phyloP scores from a whole-genome alignment of 805 yeast genomes.

The Myxozyma melibiosi region DNA sequence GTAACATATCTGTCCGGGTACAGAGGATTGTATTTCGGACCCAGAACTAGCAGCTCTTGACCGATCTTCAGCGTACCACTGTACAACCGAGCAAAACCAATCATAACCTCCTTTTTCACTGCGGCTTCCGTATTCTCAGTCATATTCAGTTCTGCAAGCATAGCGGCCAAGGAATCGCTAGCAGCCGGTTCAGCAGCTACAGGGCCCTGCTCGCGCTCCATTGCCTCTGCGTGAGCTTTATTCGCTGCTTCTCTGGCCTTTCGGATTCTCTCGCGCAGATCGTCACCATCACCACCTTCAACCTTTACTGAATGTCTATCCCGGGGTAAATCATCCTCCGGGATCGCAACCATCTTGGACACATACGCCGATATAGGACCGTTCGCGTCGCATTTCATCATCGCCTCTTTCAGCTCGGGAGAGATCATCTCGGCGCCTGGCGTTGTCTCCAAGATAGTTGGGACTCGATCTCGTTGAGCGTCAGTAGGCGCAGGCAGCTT shows the following conservation, averaged over 20 bases:
- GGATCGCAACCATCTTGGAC: conserved; percentile 85
- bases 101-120: conserved; percentile 59
- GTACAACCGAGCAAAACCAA: conserved; percentile 87
- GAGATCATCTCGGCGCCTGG: conserved; percentile 57
- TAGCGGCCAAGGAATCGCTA: conserved; percentile 32
- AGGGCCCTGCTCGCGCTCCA: conserved; percentile 33
- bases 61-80: conserved; percentile 82
- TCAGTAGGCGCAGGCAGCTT: conserved; percentile 77
- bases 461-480: conserved; percentile 75
- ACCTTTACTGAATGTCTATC: conserved; percentile 36
- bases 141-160: conserved; percentile 32
- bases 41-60: conserved; percentile 71
- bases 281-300: conserved; percentile 44
- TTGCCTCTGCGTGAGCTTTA: conserved; percentile 49
- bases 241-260: conserved; percentile 67
- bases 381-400: conserved; percentile 65
- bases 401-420: conserved; percentile 52
- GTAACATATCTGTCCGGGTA: conserved; percentile 58
- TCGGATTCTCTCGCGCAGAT: conserved; percentile 62
- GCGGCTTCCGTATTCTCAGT: conserved; percentile 18
- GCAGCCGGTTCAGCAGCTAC: conserved; percentile 34
- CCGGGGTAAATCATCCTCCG: conserved; percentile 75
- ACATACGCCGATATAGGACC: conserved; percentile 78
- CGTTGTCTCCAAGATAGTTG: conserved; percentile 62
- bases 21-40: conserved; percentile 82